phyloP scores from a whole-genome alignment of 805 yeast species.

The Suhomyces emberorum region DNA sequence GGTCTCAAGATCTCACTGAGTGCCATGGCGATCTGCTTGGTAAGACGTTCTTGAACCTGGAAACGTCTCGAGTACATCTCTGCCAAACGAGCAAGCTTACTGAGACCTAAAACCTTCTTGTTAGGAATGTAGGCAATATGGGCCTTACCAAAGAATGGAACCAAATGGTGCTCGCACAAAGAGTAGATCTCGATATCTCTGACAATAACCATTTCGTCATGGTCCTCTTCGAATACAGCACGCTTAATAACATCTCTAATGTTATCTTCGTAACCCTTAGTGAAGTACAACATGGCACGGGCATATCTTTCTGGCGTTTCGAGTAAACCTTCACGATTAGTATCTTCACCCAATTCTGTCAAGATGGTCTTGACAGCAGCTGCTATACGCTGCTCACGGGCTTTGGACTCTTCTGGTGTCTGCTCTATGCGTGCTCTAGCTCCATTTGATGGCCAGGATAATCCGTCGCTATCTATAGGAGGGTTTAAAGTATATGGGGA shows the following conservation, averaged over 20 bases:
- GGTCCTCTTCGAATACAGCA: conserved; percentile 97
- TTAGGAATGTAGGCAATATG: conserved; percentile 98
- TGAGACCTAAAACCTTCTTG: conserved; percentile 85
- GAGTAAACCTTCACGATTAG: conserved; percentile 78
- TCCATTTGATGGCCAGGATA: conserved; percentile 91
- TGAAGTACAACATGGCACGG: conserved; percentile 90
- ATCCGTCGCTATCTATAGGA: conserved; percentile 84
- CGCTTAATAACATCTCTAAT: conserved; percentile 87
- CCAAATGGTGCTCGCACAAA: conserved; percentile 95
- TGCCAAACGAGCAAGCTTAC: conserved; percentile 91
- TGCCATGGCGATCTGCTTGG: conserved; percentile 97
- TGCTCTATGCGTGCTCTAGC: conserved; percentile 76
- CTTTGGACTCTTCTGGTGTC: conserved; percentile 57
- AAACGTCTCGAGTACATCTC: conserved; percentile 95
- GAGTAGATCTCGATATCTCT: conserved; percentile 90
- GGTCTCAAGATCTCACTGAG: conserved; percentile 87
- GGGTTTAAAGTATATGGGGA: conserved; percentile 81
- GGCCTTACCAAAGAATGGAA: conserved; percentile 95
- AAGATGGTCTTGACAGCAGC: conserved; percentile 77
- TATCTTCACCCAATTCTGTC: conserved; percentile 88
- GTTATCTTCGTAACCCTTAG: conserved; percentile 95
- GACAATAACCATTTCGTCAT: conserved; percentile 98
- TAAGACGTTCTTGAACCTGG: conserved; percentile 96
- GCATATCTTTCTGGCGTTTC: conserved; percentile 98
- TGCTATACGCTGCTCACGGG: conserved; percentile 74